phyloP scores from a whole-genome alignment of 176 grass and related monocot species.

The bread wheat (Triticum aestivum) region DNA sequence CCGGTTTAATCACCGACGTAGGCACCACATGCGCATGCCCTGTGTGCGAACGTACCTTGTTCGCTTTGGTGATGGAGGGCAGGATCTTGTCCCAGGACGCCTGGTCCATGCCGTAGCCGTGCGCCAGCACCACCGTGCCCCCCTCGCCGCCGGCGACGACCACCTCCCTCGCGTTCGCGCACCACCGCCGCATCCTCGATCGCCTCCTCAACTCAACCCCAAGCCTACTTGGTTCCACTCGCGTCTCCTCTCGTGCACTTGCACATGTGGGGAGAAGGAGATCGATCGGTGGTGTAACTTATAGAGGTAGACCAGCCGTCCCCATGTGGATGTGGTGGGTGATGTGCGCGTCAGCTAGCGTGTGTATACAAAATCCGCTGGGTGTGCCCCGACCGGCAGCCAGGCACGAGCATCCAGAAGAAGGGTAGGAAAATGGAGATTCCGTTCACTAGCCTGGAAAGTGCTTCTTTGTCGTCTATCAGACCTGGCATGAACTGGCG shows the following conservation, averaged over 20 bases:
- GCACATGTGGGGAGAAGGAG: not conserved
- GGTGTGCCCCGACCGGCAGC: not conserved
- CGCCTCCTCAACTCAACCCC: not conserved
- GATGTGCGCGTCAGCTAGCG: not conserved
- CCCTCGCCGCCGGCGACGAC: conserved; percentile 39
- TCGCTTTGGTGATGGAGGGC: conserved; percentile 19
- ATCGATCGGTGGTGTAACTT: not conserved
- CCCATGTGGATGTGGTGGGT: not conserved
- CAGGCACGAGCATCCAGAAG: not conserved
- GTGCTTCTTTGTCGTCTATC: conserved; percentile 6
- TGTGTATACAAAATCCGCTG: not conserved
- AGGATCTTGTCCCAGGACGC: conserved; percentile 57
- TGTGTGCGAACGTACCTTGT: not conserved
- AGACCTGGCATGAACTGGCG: not conserved
- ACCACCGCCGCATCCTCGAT: conserved; percentile 27
- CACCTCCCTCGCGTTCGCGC: conserved; percentile 46
- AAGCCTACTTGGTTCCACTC: not conserved
- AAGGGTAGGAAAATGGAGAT: not conserved
- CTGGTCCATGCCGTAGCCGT: conserved; percentile 74
- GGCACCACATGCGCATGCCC: too few relatives aligned
- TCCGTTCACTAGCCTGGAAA: not conserved
- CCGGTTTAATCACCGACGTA: not conserved
- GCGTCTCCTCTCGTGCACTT: not conserved
- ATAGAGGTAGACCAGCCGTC: not conserved
- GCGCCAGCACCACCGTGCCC: conserved; percentile 54